Base-by-base conservation (phyloP, 2,329 filamentous ascomycete genomes). In the Drechslerella stenobrocha region DNA sequence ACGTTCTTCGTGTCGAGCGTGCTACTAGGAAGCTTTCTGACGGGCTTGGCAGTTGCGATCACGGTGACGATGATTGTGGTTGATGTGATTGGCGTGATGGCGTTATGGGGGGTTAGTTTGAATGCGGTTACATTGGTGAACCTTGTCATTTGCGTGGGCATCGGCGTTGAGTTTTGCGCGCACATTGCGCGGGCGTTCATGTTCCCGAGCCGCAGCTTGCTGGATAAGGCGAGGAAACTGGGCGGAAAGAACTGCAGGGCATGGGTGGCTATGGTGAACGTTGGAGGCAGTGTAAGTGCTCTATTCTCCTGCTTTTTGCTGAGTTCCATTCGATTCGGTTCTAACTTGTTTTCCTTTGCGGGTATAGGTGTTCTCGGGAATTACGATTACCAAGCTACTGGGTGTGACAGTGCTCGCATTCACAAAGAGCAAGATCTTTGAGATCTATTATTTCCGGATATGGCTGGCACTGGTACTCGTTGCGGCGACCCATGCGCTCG, bases 401-500 rank as follows among this genome's bases (percentile, higher is more conserved):
- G 93, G 93, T 2, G 92, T 98, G 0, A 87, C 83, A 45, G 93
- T 98, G 32, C 80, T 98, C 18, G 93, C 93, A 0, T 98, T 96
- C 74, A 98, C 93, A 5, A 81, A 89, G 52, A 95, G 89, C 76
- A 98, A 97, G 83, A 98, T 98, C 74, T 98, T 98, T 74, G 95
- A 98, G 79, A 90, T 98, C 61, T 98, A 98, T 78, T 98, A 98
- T 78, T 98, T 98, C 81, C 84, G 93, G 42, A 88, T 98, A 42
- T 98, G 93, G 93, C 80, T 96, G 15, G 87, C 91, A 4, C 82
- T 98, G 56, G 91, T 98, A 8, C 76, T 95, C 7, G 92, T 96
- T 76, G 95, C 91, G 1, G 89, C 89, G 5, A 82, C 86, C 7
- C 93, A 98, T 76, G 90, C 93, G 0, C 80, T 98, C 47, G 83